Evolutionary conservation across 164 flowering plant genomes (phyloP).

Genomic region (Aristolochia californica): DNA sequence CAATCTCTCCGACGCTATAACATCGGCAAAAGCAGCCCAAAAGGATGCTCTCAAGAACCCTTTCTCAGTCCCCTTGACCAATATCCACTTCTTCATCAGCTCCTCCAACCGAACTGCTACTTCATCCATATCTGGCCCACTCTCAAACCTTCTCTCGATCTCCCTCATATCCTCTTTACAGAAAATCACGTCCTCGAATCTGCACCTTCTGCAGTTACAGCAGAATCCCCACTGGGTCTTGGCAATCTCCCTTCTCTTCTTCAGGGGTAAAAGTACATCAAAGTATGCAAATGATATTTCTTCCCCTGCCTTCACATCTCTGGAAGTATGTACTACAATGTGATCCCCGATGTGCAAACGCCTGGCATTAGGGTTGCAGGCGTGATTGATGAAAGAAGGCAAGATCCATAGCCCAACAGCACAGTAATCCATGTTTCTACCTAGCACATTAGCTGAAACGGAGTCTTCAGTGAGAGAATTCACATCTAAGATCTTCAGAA

Average conservation of each 20-base stretch:
- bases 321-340: constrained; percentile 52
- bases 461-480: constrained; percentile 68
- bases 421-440: constrained; percentile 48
- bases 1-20: constrained; percentile 37
- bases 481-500: constrained; percentile 65
- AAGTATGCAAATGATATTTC: constrained; percentile 80
- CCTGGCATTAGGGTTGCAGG: constrained; percentile 71
- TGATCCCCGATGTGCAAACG: constrained; percentile 68
- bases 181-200: constrained; percentile 39
- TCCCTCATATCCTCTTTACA: constrained; percentile 40
- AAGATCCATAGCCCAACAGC: constrained; percentile 83
- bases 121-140: constrained; percentile 41
- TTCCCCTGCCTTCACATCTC: constrained; percentile 75
- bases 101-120: constrained; percentile 51
- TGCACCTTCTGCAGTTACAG: constrained; percentile 71
- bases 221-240: constrained; percentile 57
- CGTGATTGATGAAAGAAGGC: constrained; percentile 78
- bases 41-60: constrained; percentile 70
- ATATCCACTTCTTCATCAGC: constrained; percentile 49
- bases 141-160: constrained; percentile 33
- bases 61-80: constrained; percentile 17
- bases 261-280: constrained; percentile 44
- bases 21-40: constrained; percentile 47
- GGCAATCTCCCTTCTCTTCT: constrained; percentile 40
- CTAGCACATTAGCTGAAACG: constrained; percentile 48